phyloP scores from a whole-genome alignment of 768 basidiomycete species.

The Phaffia tasmanica region DNA sequence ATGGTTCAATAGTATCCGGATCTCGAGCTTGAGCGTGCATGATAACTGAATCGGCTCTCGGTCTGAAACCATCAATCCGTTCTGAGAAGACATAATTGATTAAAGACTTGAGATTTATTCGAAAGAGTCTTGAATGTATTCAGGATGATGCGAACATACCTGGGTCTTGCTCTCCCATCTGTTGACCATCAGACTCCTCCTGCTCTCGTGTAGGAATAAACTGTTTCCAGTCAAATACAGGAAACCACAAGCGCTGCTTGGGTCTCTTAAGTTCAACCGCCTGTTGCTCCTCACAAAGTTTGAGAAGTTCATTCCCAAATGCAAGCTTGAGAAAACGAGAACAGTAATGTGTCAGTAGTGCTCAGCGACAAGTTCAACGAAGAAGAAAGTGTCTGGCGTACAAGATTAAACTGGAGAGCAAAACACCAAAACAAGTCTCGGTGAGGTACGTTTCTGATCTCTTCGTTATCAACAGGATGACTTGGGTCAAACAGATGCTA shows the following conservation, averaged over 20 bases:
- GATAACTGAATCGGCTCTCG: slow-evolving; percentile 10
- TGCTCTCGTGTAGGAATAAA: slow-evolving; percentile 1
- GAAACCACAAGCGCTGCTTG: slow-evolving; percentile 10
- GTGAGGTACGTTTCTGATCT: slow-evolving; percentile 19
- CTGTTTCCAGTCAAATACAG: slow-evolving; percentile 6
- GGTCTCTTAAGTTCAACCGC: slow-evolving; percentile 7
- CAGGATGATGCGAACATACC: not conserved
- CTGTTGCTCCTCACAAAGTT: slow-evolving; percentile 11
- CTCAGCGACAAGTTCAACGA: not conserved
- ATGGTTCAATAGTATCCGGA: slow-evolving; percentile 18
- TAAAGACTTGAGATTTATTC: too few species aligned
- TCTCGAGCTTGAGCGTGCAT: slow-evolving; percentile 13
- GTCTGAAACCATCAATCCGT: slow-evolving; percentile 13
- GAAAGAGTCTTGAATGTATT: too few species aligned
- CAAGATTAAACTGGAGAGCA: slow-evolving; percentile 9
- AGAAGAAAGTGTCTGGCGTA: not conserved
- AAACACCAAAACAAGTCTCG: slow-evolving; percentile 25
- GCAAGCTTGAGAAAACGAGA: slow-evolving; percentile 5
- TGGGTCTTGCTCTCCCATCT: slow-evolving; percentile 7
- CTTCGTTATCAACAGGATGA: slow-evolving; percentile 2
- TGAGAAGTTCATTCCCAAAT: slow-evolving; percentile 8
- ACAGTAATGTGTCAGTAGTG: not conserved
- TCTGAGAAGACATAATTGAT: not conserved
- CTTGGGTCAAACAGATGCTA: slow-evolving; percentile 25
- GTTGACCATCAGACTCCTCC: slow-evolving; percentile 13